Conservation (phyloP, 495 filamentous ascomycete species). For the Hypoxylon cercidicola region DNA sequence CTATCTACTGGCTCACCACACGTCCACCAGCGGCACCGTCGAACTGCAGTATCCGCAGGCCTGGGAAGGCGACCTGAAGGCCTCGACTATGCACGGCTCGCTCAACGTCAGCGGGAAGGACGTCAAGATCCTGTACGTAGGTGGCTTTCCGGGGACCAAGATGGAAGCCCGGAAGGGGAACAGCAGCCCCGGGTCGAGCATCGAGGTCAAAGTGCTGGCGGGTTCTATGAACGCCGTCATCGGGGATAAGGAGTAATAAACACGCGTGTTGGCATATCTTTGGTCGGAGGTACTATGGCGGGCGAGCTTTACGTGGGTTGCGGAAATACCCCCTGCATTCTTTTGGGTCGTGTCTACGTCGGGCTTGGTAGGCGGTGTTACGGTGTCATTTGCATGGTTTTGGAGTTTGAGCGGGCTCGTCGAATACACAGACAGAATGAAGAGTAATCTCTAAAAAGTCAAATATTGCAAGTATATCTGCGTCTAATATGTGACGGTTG, state of each 20-base stretch:
- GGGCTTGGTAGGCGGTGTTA: too few relatives aligned
- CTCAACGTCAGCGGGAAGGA: slow-evolving; percentile 47
- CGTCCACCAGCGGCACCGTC: slow-evolving; percentile 49
- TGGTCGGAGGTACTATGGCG: not conserved
- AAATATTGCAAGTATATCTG: too few relatives aligned
- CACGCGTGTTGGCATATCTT: not conserved
- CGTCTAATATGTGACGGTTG: too few relatives aligned
- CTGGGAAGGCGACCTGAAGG: slow-evolving; percentile 54
- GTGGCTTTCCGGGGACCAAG: slow-evolving; percentile 46
- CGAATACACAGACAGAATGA: too few relatives aligned
- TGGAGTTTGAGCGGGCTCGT: too few relatives aligned
- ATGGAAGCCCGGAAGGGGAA: slow-evolving; percentile 53
- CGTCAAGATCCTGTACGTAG: slow-evolving; percentile 44
- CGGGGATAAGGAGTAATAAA: slow-evolving; percentile 34
- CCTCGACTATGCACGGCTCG: slow-evolving; percentile 43
- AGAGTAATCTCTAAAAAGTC: too few relatives aligned
- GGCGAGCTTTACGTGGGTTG: not conserved
- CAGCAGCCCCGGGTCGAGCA: slow-evolving; percentile 36
- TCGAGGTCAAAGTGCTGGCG: slow-evolving; percentile 36
- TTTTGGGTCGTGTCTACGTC: too few relatives aligned
- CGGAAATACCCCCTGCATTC: slow-evolving; percentile 15
- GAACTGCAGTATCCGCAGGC: slow-evolving; percentile 47
- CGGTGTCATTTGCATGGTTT: too few relatives aligned
- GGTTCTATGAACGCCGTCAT: slow-evolving; percentile 48
- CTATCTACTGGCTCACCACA: slow-evolving; percentile 45